Evolutionary conservation across 805 yeast genomes (phyloP).

Genomic region (Torulaspora franciscae): DNA sequence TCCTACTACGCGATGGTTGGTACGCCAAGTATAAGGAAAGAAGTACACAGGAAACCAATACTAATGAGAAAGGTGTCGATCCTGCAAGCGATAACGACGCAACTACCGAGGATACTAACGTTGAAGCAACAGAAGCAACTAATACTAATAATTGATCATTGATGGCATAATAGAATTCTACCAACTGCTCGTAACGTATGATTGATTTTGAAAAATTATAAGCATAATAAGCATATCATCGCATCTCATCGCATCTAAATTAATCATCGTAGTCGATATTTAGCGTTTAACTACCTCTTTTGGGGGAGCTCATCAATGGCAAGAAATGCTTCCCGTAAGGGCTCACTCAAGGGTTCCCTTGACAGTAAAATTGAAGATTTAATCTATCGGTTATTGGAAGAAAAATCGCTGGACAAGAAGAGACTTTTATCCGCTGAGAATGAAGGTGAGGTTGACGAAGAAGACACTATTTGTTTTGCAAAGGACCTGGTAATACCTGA

Average conservation of each 20-base stretch:
- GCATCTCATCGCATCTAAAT: slow-evolving; percentile 9
- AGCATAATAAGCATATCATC: slow-evolving; percentile 1
- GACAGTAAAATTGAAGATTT: slow-evolving; percentile 56
- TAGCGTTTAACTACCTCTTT: background rate
- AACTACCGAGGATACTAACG: background rate
- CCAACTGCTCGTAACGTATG: background rate
- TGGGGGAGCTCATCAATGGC: slow-evolving; percentile 28
- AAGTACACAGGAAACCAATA: background rate
- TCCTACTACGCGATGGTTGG: slow-evolving; percentile 21
- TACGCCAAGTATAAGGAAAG: slow-evolving; percentile 4
- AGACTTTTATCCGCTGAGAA: slow-evolving; percentile 19
- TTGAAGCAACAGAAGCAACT: background rate
- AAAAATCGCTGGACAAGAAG: slow-evolving; percentile 45
- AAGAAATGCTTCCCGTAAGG: slow-evolving; percentile 29
- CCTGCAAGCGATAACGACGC: background rate
- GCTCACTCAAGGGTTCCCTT: slow-evolving; percentile 34
- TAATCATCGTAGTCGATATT: too few relatives aligned
- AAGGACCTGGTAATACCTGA: slow-evolving; percentile 50
- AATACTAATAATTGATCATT: background rate
- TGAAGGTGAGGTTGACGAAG: slow-evolving; percentile 25
- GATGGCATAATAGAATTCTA: background rate
- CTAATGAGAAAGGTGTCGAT: slow-evolving; percentile 1
- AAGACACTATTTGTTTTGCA: slow-evolving; percentile 51
- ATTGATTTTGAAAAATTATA: background rate
- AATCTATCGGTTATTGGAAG: slow-evolving; percentile 55